Evolutionary conservation across 2,329 filamentous ascomycete species (phyloP), one percentile per base, ranked within the genome.

Genomic region (Fusarium decemcellulare): DNA sequence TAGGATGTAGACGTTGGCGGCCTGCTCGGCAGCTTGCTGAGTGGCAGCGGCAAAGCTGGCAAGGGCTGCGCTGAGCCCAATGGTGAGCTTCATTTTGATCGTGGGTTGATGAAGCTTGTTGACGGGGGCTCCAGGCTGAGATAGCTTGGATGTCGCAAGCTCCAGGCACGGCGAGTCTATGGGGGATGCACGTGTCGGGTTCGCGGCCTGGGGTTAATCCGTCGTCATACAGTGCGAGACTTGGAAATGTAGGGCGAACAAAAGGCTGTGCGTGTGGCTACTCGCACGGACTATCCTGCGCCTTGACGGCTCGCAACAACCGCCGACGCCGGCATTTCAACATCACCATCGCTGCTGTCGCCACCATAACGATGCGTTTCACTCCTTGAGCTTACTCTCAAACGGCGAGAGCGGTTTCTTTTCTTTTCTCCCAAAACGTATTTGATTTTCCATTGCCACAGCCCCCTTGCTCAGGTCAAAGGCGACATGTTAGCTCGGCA

Each of bases 1-100:
- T 52, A 89, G 80, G 61, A 90, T 81, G 77, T 86, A 90, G 68
- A 87, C 87, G 69, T 86, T 82, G 55, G 87, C 87, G 34, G 78
- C 75, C 42, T 80, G 77, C 53, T 86, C 82, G 56, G 87, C 87
- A 43, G 78, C 74, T 53, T 80, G 78, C 53, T 79, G 74, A 51
- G 83, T 81, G 51, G 80, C 78, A 59, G 80, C 78, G 60, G 76
- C 75, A 71, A 80, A 77, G 73, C 81, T 77, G 58, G 75, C 77
- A 53, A 83, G 73, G 65, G 78, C 79, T 65, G 78, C 78, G 59
- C 78, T 72, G 63, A 83, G 75, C 74, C 81, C 81, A 66, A 79
- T 68, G 63, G 72, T 78, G 72, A 83, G 80, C 80, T 82, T 83
- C 82, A 84, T 84, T 76, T 73, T 82, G 76, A 70, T 58, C 58